These are phyloP conservation scores for Pleurotus tuber-regium DNA, from an alignment of 768 basidiomycete genomes.

Conservation along the genomic window DNA sequence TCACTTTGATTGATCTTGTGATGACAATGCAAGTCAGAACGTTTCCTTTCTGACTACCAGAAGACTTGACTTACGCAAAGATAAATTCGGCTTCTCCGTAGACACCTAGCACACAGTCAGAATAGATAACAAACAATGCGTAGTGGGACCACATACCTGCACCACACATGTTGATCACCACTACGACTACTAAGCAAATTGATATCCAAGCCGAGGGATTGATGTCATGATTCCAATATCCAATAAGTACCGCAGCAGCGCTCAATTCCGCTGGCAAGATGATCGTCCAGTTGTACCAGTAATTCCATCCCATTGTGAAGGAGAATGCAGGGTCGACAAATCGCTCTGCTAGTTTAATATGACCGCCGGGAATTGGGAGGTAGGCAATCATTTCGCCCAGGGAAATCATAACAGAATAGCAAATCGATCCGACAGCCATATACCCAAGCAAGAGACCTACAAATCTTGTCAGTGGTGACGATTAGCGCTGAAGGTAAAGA, in stretches of 20 bases:
- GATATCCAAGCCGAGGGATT: constrained; percentile 80
- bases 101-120: constrained; percentile 37
- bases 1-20: constrained; percentile 78
- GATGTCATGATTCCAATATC: constrained; percentile 59
- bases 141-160: constrained; percentile 40
- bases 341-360: constrained; percentile 78
- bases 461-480: not conserved
- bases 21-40: not conserved
- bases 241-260: constrained; percentile 73
- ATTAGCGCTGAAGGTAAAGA: not conserved
- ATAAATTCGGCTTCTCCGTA: constrained; percentile 87
- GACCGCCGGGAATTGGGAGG: constrained; percentile 76
- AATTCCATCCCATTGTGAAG: constrained; percentile 36
- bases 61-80: constrained; percentile 66
- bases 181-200: constrained; percentile 70
- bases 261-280: constrained; percentile 72
- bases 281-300: constrained; percentile 62
- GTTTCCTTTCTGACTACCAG: constrained; percentile 13
- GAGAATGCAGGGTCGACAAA: constrained; percentile 72
- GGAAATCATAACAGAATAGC: constrained; percentile 63
- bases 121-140: not conserved
- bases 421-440: constrained; percentile 59
- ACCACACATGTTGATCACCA: constrained; percentile 74
- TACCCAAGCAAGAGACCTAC: constrained; percentile 72
- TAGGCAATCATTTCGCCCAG: constrained; percentile 73